These are phyloP conservation scores for Xylariaceae sp. DNA, from an alignment of 2,329 filamentous ascomycete species.

Conservation along the genomic window DNA sequence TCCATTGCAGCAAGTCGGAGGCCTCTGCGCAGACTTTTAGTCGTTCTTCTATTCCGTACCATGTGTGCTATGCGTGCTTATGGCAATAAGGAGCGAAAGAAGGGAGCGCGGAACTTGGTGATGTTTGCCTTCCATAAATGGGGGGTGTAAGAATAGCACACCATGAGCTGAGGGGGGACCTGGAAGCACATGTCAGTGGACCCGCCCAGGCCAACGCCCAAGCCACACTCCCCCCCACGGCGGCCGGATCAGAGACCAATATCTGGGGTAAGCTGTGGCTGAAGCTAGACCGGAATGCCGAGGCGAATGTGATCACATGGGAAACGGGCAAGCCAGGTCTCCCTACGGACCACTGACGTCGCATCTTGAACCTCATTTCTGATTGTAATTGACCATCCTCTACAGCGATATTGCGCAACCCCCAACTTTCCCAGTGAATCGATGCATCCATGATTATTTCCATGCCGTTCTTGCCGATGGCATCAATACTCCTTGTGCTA, in stretches of 20 bases:
- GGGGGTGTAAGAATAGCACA: no score
- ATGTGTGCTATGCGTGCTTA: no score
- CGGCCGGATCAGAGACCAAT: background rate
- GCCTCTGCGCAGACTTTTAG: no score
- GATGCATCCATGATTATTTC: conserved; percentile 12
- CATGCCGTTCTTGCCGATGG: conserved; percentile 20
- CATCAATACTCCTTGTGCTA: conserved; percentile 10
- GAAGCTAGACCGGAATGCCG: background rate
- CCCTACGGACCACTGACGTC: background rate
- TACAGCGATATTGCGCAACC: background rate
- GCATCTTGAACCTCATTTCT: background rate
- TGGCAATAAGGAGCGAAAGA: no score
- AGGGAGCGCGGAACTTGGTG: no score
- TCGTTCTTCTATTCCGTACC: no score
- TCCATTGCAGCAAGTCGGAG: no score
- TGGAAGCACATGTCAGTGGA: no score
- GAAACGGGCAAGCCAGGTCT: background rate
- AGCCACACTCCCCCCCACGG: no score
- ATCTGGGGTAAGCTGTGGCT: background rate
- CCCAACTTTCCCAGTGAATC: background rate
- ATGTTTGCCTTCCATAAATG: no score
- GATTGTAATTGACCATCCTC: background rate
- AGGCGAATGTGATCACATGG: background rate
- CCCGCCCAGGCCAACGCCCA: no score
- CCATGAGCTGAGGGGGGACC: no score